phyloP scores from a whole-genome alignment of 2,329 filamentous ascomycete species.

The Verticillium klebahnii region DNA sequence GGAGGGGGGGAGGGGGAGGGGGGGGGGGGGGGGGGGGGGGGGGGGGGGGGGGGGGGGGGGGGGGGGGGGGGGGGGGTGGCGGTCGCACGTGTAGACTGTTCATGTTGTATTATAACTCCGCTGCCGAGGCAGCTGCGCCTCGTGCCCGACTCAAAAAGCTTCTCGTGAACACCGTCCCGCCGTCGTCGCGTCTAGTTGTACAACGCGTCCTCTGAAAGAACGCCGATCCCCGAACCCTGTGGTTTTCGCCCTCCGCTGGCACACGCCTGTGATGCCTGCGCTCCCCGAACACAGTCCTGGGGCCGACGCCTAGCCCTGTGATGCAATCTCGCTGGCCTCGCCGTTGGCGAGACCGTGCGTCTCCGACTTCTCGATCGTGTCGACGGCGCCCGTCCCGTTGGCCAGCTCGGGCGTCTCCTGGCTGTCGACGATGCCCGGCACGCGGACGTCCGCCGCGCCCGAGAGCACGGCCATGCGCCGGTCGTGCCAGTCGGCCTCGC shows the following conservation, averaged over 20 bases:
- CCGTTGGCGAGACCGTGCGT: background rate
- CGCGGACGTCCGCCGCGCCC: constrained; percentile 39
- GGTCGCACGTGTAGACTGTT: background rate
- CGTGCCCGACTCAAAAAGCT: background rate
- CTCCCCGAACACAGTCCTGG: background rate
- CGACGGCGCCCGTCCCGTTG: background rate
- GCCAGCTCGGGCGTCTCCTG: constrained; percentile 4
- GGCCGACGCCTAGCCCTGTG: background rate
- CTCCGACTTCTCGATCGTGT: background rate
- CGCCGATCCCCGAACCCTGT: background rate
- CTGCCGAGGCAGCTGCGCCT: background rate
- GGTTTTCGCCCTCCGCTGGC: background rate
- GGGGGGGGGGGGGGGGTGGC: background rate
- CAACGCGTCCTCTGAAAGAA: background rate
- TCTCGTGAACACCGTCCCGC: background rate
- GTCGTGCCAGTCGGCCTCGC: constrained; percentile 62
- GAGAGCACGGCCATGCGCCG: constrained; percentile 51
- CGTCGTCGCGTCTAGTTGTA: background rate
- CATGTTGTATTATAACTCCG: background rate
- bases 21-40: background rate
- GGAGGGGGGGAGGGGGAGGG: too few species aligned
- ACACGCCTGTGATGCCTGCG: background rate
- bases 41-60: background rate
- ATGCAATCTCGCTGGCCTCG: background rate
- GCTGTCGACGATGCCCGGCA: constrained; percentile 26